Evolutionary conservation across 2,329 filamentous ascomycete genomes (phyloP).

Genomic region (Plectosphaerella sp.): DNA sequence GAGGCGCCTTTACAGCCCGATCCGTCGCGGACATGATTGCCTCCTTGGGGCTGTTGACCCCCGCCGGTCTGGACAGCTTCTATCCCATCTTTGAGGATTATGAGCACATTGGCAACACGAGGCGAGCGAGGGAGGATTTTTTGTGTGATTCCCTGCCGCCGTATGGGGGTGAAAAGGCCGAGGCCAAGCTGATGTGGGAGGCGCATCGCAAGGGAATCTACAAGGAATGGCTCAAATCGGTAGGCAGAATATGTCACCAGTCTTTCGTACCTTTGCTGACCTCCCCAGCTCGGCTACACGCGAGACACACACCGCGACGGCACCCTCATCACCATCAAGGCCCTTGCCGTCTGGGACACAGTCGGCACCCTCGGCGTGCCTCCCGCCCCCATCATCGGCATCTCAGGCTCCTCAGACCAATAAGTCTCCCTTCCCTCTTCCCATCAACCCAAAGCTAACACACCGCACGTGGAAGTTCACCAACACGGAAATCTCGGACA

Average conservation of each 20-base stretch:
- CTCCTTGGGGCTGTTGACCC: slow-evolving; percentile 10
- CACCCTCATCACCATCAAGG: slow-evolving; percentile 34
- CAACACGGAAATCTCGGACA: slow-evolving; percentile 35
- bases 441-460: background rate
- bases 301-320: slow-evolving; percentile 27
- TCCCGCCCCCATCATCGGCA: slow-evolving; percentile 28
- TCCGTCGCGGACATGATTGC: slow-evolving; percentile 22
- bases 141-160: slow-evolving; percentile 16
- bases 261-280: background rate
- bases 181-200: slow-evolving; percentile 25
- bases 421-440: slow-evolving; percentile 14
- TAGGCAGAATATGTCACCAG: slow-evolving; percentile 8
- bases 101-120: slow-evolving; percentile 17
- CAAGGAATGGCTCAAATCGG: slow-evolving; percentile 28
- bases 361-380: slow-evolving; percentile 36
- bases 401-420: slow-evolving; percentile 29
- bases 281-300: slow-evolving; percentile 23
- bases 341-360: slow-evolving; percentile 48
- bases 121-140: slow-evolving; percentile 15
- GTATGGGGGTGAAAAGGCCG: slow-evolving; percentile 19
- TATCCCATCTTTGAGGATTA: slow-evolving; percentile 11
- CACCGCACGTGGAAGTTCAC: slow-evolving; percentile 29
- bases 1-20: slow-evolving; percentile 31
- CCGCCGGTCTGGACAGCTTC: slow-evolving; percentile 8
- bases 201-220: slow-evolving; percentile 27